Percentiles rank a stretch among this genome's conserved stretches.
These are phyloP conservation scores for Cenchrus americanus DNA, from an alignment of 176 grass and related monocot species.

Conservation along the genomic window DNA sequence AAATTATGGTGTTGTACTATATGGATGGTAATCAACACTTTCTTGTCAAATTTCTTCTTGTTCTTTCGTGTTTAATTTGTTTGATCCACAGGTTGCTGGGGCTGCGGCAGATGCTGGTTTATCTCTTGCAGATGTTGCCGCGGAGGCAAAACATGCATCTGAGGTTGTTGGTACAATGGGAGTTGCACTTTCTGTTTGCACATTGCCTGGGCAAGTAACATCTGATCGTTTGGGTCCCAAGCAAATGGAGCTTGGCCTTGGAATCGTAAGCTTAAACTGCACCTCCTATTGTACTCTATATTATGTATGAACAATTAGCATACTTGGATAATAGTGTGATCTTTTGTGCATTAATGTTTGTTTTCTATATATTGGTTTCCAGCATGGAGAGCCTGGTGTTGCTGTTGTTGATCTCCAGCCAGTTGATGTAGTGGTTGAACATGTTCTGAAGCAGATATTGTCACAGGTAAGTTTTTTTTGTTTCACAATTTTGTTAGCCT, in stretches of 20 bases:
- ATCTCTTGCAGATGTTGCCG: constrained; percentile 87
- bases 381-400: constrained; percentile 98
- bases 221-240: constrained; percentile 92
- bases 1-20: constrained; percentile 14
- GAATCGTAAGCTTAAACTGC: constrained; percentile 81
- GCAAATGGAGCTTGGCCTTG: constrained; percentile 98
- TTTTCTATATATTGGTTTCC: constrained; percentile 49
- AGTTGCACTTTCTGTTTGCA: constrained; percentile 97
- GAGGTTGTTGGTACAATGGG: constrained; percentile 97
- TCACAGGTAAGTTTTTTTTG: constrained; percentile 57
- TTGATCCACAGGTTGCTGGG: constrained; percentile 80
- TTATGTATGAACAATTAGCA: constrained; percentile 22
- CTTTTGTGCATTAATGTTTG: constrained; percentile 35
- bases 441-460: constrained; percentile 95
- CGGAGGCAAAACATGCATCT: constrained; percentile 90
- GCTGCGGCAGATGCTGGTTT: constrained; percentile 95
- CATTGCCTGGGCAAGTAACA: constrained; percentile 91
- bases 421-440: constrained; percentile 88
- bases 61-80: constrained; percentile 18
- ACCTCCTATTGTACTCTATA: constrained; percentile 28
- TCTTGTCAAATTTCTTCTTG: constrained; percentile 18
- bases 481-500: constrained; percentile 17
- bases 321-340: constrained; percentile 20
- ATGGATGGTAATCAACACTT: constrained; percentile 10
- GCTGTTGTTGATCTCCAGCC: constrained; percentile 89